These are phyloP conservation scores for Bocquillonia castaneifolia DNA, from an alignment of 441 rosid species.

Conservation along the genomic window DNA sequence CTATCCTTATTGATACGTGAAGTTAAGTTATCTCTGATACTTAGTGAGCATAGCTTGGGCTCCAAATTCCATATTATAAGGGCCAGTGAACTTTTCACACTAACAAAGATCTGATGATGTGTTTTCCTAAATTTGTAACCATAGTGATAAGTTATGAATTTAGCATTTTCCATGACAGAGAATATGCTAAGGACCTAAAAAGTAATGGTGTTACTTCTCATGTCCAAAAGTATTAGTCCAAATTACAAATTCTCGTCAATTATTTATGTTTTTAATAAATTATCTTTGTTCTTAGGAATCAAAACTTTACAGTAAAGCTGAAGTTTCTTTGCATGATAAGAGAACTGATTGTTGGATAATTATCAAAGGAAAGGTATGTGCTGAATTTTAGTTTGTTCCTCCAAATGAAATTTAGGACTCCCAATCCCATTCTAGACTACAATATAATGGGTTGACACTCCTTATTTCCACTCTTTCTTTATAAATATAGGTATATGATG, in stretches of 20 bases:
- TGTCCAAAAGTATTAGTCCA: neutral
- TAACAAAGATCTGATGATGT: neutral
- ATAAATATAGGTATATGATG: constrained; percentile 61
- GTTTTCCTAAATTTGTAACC: neutral
- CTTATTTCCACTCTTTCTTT: neutral
- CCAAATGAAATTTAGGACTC: constrained; percentile 1
- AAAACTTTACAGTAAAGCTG: constrained; percentile 50
- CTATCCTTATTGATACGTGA: neutral
- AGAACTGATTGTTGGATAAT: constrained; percentile 90
- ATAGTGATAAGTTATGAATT: constrained; percentile 1
- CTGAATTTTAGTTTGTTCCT: constrained; percentile 8
- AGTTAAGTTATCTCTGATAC: neutral
- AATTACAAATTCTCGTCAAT: neutral
- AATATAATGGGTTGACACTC: neutral
- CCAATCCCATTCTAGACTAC: neutral
- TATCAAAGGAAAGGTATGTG: constrained; percentile 65
- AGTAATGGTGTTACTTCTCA: neutral
- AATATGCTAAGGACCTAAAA: neutral
- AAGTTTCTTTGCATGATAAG: constrained; percentile 62
- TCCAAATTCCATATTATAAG: neutral
- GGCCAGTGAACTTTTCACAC: neutral
- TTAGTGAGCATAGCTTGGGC: neutral
- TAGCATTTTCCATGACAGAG: neutral
- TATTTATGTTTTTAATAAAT: constrained; percentile 3
- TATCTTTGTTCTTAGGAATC: constrained; percentile 31